phyloP scores from a whole-genome alignment of 2,329 filamentous ascomycete species.

The Gaeumannomyces sp. region DNA sequence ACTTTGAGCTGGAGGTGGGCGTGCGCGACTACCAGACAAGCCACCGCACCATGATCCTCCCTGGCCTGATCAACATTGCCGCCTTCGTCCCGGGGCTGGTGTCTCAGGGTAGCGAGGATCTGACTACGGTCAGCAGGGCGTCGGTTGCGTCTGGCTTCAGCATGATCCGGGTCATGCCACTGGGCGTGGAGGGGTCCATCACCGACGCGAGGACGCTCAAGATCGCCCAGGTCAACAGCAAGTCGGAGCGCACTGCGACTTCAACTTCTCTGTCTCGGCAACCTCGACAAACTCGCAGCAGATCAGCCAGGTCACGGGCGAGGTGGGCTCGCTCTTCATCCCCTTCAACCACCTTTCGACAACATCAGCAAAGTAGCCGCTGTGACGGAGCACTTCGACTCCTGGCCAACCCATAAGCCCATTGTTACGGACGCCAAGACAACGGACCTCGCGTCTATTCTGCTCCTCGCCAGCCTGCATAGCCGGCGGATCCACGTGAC shows the following conservation, averaged over 20 bases:
- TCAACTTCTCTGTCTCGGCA: conserved; percentile 71
- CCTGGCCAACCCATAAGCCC: conserved; percentile 72
- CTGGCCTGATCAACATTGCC: conserved; percentile 72
- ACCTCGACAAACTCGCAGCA: conserved; percentile 69
- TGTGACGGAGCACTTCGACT: conserved; percentile 71
- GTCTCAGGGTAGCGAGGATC: conserved; percentile 57
- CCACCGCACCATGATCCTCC: conserved; percentile 66
- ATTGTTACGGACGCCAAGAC: conserved; percentile 77
- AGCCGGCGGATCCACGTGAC: conserved; percentile 74
- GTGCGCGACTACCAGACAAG: conserved; percentile 90
- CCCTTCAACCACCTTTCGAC: conserved; percentile 74
- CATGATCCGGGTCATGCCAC: conserved; percentile 74
- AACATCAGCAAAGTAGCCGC: conserved; percentile 81
- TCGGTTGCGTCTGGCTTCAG: conserved; percentile 71
- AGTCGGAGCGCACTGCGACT: conserved; percentile 63
- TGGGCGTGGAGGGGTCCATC: conserved; percentile 66
- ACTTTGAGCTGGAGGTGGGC: conserved; percentile 77
- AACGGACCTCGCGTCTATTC: conserved; percentile 73
- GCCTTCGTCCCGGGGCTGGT: conserved; percentile 72
- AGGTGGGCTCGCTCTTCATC: conserved; percentile 76
- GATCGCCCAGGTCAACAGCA: conserved; percentile 64
- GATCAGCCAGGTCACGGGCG: conserved; percentile 63
- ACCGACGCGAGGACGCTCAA: conserved; percentile 67
- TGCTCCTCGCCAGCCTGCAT: conserved; percentile 72
- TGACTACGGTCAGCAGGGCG: conserved; percentile 64